Evolutionary conservation across 1,139 yeast genomes (phyloP).

Genomic region (Saccharomycopsis crataegensis): DNA sequence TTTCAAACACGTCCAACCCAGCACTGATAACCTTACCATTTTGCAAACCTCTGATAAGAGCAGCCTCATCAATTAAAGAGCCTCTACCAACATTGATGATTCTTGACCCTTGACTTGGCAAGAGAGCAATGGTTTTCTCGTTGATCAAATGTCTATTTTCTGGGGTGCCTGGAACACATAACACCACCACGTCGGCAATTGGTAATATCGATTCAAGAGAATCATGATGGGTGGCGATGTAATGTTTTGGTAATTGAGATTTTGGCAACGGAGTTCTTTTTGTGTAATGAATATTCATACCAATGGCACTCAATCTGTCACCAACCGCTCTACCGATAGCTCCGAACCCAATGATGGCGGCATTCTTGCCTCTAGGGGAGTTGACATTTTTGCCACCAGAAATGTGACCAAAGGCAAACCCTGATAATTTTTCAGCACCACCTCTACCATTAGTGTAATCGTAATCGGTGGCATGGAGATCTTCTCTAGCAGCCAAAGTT

Average conservation of each 20-base stretch:
- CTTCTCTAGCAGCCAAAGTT: conserved; percentile 37
- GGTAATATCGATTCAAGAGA: conserved; percentile 33
- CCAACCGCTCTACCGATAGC: conserved; percentile 66
- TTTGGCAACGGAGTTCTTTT: conserved; percentile 45
- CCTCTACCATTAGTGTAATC: conserved; percentile 35
- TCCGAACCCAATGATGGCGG: conserved; percentile 72
- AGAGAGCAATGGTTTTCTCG: conserved; percentile 35
- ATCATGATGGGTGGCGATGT: conserved; percentile 33
- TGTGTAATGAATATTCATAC: conserved; percentile 61
- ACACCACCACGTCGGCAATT: conserved; percentile 50
- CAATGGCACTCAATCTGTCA: conserved; percentile 45
- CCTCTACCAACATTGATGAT: conserved; percentile 82
- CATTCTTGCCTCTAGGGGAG: conserved; percentile 54
- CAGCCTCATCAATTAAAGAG: conserved; percentile 62
- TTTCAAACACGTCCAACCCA: conserved; percentile 74
- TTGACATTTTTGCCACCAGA: conserved; percentile 42
- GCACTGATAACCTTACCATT: conserved; percentile 62
- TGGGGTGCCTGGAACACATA: conserved; percentile 62
- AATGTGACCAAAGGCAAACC: conserved; percentile 33
- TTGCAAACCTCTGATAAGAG: conserved; percentile 55
- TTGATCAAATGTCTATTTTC: conserved; percentile 53
- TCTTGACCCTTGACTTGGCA: conserved; percentile 47
- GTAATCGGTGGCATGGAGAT: conserved; percentile 33
- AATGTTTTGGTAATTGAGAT: conserved; percentile 8
- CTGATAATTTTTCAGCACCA: conserved; percentile 24